Conservation (phyloP, 148 eudicot genomes). For the Cornus kousa region DNA sequence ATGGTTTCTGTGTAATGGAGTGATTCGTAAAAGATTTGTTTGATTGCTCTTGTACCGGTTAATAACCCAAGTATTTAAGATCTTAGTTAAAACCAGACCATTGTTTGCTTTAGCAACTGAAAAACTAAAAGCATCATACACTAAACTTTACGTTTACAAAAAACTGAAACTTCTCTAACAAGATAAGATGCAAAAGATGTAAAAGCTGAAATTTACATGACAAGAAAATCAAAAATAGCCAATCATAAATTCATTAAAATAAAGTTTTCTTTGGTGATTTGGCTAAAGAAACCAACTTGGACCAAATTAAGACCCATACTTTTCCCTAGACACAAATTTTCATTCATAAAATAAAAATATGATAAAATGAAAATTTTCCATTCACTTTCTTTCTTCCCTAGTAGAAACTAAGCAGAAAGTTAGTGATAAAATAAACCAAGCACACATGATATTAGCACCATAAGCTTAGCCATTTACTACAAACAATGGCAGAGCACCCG, state of each 20-base stretch:
- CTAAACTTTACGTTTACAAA: too few relatives aligned
- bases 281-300: neutral
- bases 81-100: too few relatives aligned
- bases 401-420: neutral
- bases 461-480: neutral
- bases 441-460: neutral
- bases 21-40: too few relatives aligned
- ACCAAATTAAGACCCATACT: neutral
- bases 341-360: neutral
- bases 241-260: neutral
- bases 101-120: neutral
- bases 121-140: neutral
- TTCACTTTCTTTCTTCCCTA: neutral
- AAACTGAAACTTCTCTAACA: too few relatives aligned
- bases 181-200: too few relatives aligned
- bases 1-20: too few relatives aligned
- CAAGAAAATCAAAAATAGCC: neutral
- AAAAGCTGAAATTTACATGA: conserved; percentile 9
- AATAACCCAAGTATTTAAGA: too few relatives aligned
- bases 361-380: neutral
- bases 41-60: too few relatives aligned
- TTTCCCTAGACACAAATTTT: neutral
- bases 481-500: neutral
- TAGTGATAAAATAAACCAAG: neutral
- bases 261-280: neutral